These are phyloP conservation scores for Aspergillus hortae DNA, from an alignment of 2,329 filamentous ascomycete species.

Conservation along the genomic window DNA sequence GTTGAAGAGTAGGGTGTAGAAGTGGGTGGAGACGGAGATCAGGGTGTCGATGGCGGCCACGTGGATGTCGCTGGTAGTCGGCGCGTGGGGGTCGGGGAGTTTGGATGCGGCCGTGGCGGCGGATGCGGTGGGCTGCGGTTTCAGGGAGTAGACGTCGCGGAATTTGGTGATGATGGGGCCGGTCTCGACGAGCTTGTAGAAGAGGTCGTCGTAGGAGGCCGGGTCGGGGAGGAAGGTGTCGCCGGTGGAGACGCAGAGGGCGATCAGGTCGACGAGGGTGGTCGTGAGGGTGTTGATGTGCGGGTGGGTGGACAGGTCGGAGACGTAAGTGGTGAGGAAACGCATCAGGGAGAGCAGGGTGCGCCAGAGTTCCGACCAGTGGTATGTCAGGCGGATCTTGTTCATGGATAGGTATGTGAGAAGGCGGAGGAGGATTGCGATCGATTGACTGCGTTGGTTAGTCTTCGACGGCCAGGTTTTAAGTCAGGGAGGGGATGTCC, in stretches of 20 bases:
- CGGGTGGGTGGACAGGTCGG: slow-evolving; percentile 67
- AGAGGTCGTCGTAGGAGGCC: slow-evolving; percentile 88
- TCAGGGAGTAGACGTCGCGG: slow-evolving; percentile 66
- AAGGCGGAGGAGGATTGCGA: slow-evolving; percentile 77
- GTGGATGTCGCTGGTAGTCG: slow-evolving; percentile 22
- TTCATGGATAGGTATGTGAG: slow-evolving; percentile 80
- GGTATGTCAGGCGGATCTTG: slow-evolving; percentile 76
- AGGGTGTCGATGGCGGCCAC: slow-evolving; percentile 78
- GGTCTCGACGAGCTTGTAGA: slow-evolving; percentile 96
- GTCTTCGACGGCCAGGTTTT: not conserved
- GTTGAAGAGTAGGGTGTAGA: slow-evolving; percentile 69
- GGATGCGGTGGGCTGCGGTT: slow-evolving; percentile 16
- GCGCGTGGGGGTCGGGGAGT: slow-evolving; percentile 8
- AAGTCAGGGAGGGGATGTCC: not conserved
- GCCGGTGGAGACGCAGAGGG: slow-evolving; percentile 77
- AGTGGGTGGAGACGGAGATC: slow-evolving; percentile 74
- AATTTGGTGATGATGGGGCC: slow-evolving; percentile 81
- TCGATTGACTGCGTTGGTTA: slow-evolving; percentile 52
- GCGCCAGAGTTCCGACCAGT: slow-evolving; percentile 95
- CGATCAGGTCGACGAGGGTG: slow-evolving; percentile 75
- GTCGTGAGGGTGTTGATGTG: slow-evolving; percentile 72
- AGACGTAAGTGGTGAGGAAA: slow-evolving; percentile 82
- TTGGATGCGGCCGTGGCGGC: slow-evolving; percentile 13
- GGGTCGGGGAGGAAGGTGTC: slow-evolving; percentile 88
- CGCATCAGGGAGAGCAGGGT: slow-evolving; percentile 81